These are phyloP conservation scores for Fusarium haematococcum DNA, from an alignment of 2,329 filamentous ascomycete species.

Conservation along the genomic window DNA sequence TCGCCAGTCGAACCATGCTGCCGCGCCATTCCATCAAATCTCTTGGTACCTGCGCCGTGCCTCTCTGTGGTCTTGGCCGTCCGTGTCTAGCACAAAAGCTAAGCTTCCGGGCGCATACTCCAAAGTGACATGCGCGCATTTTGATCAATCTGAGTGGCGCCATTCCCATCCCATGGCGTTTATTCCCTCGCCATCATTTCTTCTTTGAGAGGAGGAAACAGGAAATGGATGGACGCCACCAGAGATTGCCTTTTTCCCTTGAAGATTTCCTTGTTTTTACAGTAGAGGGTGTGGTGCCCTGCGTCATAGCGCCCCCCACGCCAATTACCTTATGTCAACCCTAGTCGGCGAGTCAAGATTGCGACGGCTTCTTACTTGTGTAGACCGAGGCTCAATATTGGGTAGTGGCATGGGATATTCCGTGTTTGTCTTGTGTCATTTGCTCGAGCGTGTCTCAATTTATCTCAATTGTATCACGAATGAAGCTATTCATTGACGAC, in stretches of 20 bases:
- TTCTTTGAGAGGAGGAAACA: neutral
- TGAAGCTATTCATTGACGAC: neutral
- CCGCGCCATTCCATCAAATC: neutral
- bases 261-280: neutral
- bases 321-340: neutral
- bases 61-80: neutral
- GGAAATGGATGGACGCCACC: neutral
- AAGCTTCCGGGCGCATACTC: neutral
- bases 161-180: neutral
- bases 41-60: neutral
- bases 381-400: neutral
- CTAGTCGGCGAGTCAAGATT: neutral
- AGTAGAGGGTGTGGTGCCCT: neutral
- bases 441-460: neutral
- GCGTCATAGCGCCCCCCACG: neutral
- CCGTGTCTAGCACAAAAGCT: neutral
- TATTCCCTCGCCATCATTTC: neutral
- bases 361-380: neutral
- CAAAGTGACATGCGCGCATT: neutral
- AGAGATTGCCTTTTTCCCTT: neutral
- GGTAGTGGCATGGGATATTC: neutral
- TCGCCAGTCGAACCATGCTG: neutral
- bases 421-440: neutral
- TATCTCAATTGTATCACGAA: neutral
- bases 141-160: neutral